Base-by-base conservation (phyloP, 768 basidiomycete species). In the Russula earlei region DNA sequence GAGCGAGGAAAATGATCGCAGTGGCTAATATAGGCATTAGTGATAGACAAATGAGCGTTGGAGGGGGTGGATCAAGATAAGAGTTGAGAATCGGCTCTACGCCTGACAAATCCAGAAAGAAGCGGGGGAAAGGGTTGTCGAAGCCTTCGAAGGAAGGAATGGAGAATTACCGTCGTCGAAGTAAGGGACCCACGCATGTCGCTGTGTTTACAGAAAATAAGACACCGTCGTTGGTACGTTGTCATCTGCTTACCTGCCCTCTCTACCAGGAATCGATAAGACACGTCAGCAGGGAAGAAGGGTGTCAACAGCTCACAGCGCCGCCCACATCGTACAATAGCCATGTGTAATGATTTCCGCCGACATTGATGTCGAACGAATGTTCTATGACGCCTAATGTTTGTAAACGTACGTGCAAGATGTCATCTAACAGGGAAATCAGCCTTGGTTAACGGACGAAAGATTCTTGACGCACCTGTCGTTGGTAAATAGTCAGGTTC, bases 1-100 rank as follows among this genome's bases (percentile, higher is more conserved):
- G 89, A 49, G 87, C 89, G 48, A 91, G 72, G 69, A 91, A 91
- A 68, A 91, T 91, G 65, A 91, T 83, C 31, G 89, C 87, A 42
- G 85, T 83, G 4, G 86, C 87, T 89, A 43, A 33, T 25, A 51
- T 54, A 44, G 53, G 43, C 54, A 48, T 55, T 22, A 52, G 49
- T 55, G 36, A 55, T 22, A 44, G 47, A 31, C 34, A 48, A 34
- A 48, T 42, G 40, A 22, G 14, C 33, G 41, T 37, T 43, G 45
- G 8, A 24, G 24, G 15, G 42, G 25, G 29, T 37, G 47, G 25
- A 54, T 44, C 47, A 38, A 27, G 36, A 58, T 54, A 38, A 49
- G 36, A 24, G 25, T 17, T n/a, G 40, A 4, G 33, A 37, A 36
- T 49, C 20, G 41, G 46, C 46, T 33, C 29, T 49, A 20, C 24